Evolutionary conservation across 2,329 filamentous ascomycete species (phyloP).

Genomic region (Colletotrichum lini): DNA sequence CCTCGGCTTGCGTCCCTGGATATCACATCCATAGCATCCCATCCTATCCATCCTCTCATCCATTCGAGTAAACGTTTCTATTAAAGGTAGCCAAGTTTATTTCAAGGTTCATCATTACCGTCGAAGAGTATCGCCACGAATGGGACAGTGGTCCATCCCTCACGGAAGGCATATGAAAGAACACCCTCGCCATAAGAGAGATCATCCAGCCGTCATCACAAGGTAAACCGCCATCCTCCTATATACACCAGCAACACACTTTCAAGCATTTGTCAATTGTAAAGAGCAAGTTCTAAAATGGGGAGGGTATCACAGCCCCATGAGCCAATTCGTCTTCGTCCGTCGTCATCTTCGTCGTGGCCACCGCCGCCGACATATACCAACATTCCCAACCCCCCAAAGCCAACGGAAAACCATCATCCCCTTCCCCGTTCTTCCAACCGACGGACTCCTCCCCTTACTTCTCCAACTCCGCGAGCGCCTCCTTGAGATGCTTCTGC

Average conservation of each 20-base stretch:
- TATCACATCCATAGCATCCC: too few relatives aligned
- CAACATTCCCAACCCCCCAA: neutral
- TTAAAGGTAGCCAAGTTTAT: too few relatives aligned
- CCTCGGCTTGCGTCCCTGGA: too few relatives aligned
- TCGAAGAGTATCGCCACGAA: too few relatives aligned
- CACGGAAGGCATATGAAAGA: too few relatives aligned
- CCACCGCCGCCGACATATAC: neutral
- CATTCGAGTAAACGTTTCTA: too few relatives aligned
- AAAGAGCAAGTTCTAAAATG: conserved; percentile 10
- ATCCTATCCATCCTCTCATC: too few relatives aligned
- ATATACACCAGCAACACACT: neutral
- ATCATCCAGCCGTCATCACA: too few relatives aligned
- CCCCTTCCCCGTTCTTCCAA: neutral
- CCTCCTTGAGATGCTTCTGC: conserved; percentile 58
- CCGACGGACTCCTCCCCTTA: neutral
- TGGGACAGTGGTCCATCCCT: too few relatives aligned
- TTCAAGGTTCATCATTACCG: too few relatives aligned
- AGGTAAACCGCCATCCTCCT: too few relatives aligned
- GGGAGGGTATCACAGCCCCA: conserved; percentile 15
- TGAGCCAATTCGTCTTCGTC: neutral
- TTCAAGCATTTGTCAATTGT: conserved; percentile 1
- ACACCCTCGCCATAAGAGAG: too few relatives aligned
- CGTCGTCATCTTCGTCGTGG: neutral
- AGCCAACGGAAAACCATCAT: neutral
- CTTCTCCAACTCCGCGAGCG: conserved; percentile 50